Evolutionary conservation across 2,329 filamentous ascomycete species (phyloP).

Genomic region (Botrytis fabae): DNA sequence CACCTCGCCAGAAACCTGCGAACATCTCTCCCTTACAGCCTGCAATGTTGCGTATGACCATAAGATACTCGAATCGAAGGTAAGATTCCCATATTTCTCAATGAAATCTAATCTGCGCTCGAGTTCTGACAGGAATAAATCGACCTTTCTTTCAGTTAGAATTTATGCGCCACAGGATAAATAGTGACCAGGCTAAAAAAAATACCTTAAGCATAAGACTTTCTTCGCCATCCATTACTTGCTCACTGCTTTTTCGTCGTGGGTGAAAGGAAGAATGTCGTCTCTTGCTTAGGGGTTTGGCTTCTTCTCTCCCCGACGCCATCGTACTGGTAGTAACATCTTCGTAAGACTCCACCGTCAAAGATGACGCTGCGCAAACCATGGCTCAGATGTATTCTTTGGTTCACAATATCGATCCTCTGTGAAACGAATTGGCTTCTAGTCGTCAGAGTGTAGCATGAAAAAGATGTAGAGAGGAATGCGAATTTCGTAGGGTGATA

Average conservation of each 20-base stretch:
- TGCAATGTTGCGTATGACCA: constrained; percentile 84
- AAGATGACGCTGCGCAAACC: constrained; percentile 38
- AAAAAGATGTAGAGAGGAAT: background rate
- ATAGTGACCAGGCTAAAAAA: background rate
- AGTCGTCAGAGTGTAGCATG: background rate
- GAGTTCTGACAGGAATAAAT: constrained; percentile 80
- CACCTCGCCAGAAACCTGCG: constrained; percentile 84
- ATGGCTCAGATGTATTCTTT: constrained; percentile 29
- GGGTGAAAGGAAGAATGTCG: constrained; percentile 60
- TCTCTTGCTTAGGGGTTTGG: constrained; percentile 37
- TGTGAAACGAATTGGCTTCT: background rate
- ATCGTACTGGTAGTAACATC: constrained; percentile 29
- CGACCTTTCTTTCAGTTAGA: constrained; percentile 53
- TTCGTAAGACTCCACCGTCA: constrained; percentile 41
- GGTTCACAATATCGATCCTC: background rate
- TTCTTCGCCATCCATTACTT: constrained; percentile 63
- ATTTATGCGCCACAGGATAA: background rate
- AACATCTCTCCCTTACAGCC: constrained; percentile 83
- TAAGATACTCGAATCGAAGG: constrained; percentile 79
- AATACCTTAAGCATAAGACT: constrained; percentile 57
- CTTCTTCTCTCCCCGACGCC: constrained; percentile 29
- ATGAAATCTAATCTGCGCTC: constrained; percentile 84
- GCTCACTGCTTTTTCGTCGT: constrained; percentile 56
- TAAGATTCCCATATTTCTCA: constrained; percentile 81
- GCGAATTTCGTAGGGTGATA: background rate